Conservation (phyloP, 2,329 filamentous ascomycete genomes). For the Clathrospora elynae region DNA sequence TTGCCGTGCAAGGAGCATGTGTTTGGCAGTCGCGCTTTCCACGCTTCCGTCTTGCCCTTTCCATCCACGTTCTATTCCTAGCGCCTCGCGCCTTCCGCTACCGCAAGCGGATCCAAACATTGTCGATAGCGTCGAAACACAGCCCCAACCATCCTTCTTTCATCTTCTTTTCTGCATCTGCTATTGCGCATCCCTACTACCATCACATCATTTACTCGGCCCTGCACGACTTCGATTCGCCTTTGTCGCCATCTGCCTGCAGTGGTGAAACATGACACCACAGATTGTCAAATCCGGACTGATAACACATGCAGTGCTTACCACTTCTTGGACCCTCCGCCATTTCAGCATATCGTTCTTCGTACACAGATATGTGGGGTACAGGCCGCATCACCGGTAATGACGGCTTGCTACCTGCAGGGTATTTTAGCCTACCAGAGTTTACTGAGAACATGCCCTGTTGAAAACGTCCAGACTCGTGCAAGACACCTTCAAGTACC, state of each 20-base stretch:
- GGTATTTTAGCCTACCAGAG: too few relatives aligned
- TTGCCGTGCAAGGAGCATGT: neutral
- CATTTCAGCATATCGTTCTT: too few relatives aligned
- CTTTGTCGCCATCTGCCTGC: slow-evolving; percentile 4
- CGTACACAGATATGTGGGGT: too few relatives aligned
- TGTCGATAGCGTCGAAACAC: neutral
- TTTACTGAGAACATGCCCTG: too few relatives aligned
- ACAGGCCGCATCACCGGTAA: too few relatives aligned
- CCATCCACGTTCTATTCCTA: slow-evolving; percentile 1
- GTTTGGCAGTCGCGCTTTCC: neutral
- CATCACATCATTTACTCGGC: slow-evolving; percentile 6
- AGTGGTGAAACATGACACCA: slow-evolving; percentile 22
- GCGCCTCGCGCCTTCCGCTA: slow-evolving; percentile 9
- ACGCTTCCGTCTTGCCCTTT: neutral
- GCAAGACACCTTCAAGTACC: too few relatives aligned
- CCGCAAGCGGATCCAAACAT: slow-evolving; percentile 10
- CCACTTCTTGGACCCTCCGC: too few relatives aligned
- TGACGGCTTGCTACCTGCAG: too few relatives aligned
- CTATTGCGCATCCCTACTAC: slow-evolving; percentile 8
- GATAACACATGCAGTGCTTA: slow-evolving; percentile 14
- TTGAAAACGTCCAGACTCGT: too few relatives aligned
- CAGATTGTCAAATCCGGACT: slow-evolving; percentile 8
- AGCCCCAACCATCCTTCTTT: neutral
- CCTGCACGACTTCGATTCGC: too few relatives aligned
- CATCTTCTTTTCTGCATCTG: neutral